Base-by-base conservation (phyloP, 2,329 filamentous ascomycete genomes). In the Colletotrichum somersetense region DNA sequence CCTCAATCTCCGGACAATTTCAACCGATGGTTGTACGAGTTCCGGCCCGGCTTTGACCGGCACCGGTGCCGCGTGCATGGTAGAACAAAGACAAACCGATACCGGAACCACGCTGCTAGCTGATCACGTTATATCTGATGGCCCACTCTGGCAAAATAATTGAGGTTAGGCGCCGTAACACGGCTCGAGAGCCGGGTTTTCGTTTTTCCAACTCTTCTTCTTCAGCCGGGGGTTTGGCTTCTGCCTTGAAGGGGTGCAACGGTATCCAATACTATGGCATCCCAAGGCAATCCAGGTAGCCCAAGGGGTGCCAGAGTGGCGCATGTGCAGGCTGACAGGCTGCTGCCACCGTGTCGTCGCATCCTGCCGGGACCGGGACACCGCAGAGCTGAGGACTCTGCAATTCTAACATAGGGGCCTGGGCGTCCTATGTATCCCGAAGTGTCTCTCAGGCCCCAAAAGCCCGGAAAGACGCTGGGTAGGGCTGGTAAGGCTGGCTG, bases 401-500 rank as follows among this genome's bases (percentile, higher is more conserved):
- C 42, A 8, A 26, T 26, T 11, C 2, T 6, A 8, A 42, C 16
- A 14, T n/a, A 42, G 38, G 48, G 30, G n/a, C 1, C 44, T 18
- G 4, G 44, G 42, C 18, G 16, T 20, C 6, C 44, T 11, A n/a
- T 44, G 44, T 48, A 48, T 23, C 42, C 2, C 11, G 26, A 26
- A 18, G 33, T 35, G n/a, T 42, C 11, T 35, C 35, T 30, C 46
- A n/a, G 53, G 20, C 40, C 33, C 66, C 30, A 50, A 46, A n/a
- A n/a, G 12, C 18, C 26, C 40, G 23, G 42, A 38, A 26, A 16
- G 6, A 35, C 16, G 26, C 6, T 30, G 42, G 58, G 20, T 26
- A 53, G 18, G 57, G 57, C 57, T 44, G 26, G 63, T 67, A 71
- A 71, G 67, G 67, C 63, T 67, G 67, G 46, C 30, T 30, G 30